A percentile compares a stretch with the other conserved stretches of the same genome.
These are phyloP conservation scores for Teratosphaeria epicoccoides DNA, from an alignment of 2,329 filamentous ascomycete genomes.

Conservation along the genomic window DNA sequence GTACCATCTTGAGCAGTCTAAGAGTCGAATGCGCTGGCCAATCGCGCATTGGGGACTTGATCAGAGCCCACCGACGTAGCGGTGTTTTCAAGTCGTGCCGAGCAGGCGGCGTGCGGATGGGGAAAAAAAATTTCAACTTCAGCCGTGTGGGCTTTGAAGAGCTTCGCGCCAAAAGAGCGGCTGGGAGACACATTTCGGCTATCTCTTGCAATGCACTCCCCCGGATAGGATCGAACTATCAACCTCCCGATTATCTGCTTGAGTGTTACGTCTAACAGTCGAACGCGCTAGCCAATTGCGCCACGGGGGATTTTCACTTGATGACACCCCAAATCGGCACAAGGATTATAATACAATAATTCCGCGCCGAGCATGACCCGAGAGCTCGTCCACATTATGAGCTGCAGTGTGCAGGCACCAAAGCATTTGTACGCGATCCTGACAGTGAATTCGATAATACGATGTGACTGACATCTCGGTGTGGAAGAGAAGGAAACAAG, in stretches of 20 bases:
- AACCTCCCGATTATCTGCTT: slow-evolving; percentile 3
- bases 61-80: not conserved
- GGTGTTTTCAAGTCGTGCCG: not conserved
- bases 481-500: no score
- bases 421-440: no score
- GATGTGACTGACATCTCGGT: no score
- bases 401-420: no score
- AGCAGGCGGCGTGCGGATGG: not conserved
- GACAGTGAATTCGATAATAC: no score
- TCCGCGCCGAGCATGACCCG: not conserved
- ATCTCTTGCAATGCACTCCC: no score
- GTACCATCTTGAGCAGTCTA: slow-evolving; percentile 4
- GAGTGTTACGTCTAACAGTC: slow-evolving; percentile 1
- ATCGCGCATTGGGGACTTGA: slow-evolving; percentile 1
- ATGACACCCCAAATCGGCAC: not conserved
- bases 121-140: not conserved
- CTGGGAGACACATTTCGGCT: not conserved
- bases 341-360: not conserved
- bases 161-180: not conserved
- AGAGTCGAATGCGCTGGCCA: slow-evolving; percentile 6
- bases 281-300: slow-evolving; percentile 6
- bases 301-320: not conserved
- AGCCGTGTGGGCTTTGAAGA: not conserved
- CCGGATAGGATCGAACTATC: slow-evolving; percentile 7
- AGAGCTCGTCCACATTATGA: not conserved